Conservation (phyloP, 1,139 yeast species). For the Scheffersomyces quercinus region DNA sequence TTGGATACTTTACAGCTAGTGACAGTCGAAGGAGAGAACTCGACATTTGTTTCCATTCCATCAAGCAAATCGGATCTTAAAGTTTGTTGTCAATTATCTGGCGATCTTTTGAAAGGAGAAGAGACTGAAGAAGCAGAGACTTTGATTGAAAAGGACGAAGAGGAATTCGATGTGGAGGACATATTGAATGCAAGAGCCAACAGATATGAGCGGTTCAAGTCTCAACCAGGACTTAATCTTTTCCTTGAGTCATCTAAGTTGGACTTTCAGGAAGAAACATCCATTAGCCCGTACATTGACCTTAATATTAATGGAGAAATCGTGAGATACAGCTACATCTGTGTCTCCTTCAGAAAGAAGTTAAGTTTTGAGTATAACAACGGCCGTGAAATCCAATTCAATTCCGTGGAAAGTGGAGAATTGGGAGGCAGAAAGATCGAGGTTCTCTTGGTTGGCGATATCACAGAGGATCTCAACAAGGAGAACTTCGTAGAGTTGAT, state of each 20-base stretch:
- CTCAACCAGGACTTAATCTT: slow-evolving; percentile 49
- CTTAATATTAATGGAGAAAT: slow-evolving; percentile 35
- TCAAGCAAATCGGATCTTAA: slow-evolving; percentile 42
- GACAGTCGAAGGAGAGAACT: slow-evolving; percentile 50
- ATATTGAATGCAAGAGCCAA: slow-evolving; percentile 31
- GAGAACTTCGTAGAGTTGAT: slow-evolving; percentile 28
- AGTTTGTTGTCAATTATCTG: slow-evolving; percentile 41
- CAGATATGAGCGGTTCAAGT: slow-evolving; percentile 27
- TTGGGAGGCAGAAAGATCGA: slow-evolving; percentile 56
- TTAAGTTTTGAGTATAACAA: slow-evolving; percentile 38
- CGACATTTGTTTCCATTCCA: slow-evolving; percentile 43
- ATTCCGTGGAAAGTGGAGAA: slow-evolving; percentile 56
- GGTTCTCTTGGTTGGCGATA: slow-evolving; percentile 45
- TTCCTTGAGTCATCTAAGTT: slow-evolving; percentile 42
- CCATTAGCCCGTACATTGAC: slow-evolving; percentile 39
- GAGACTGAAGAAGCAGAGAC: slow-evolving; percentile 4
- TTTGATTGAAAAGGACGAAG: neutral
- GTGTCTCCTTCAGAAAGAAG: slow-evolving; percentile 43
- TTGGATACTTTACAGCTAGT: slow-evolving; percentile 41
- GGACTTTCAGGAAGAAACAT: slow-evolving; percentile 33
- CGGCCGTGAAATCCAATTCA: slow-evolving; percentile 41
- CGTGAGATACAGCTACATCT: slow-evolving; percentile 45
- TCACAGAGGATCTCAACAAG: slow-evolving; percentile 13
- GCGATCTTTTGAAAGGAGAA: slow-evolving; percentile 25
- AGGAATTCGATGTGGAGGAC: slow-evolving; percentile 11